Evolutionary conservation across 208 protist species (phyloP), one percentile per base, ranked within the genome.

Genomic region (Lotmaria passim): DNA sequence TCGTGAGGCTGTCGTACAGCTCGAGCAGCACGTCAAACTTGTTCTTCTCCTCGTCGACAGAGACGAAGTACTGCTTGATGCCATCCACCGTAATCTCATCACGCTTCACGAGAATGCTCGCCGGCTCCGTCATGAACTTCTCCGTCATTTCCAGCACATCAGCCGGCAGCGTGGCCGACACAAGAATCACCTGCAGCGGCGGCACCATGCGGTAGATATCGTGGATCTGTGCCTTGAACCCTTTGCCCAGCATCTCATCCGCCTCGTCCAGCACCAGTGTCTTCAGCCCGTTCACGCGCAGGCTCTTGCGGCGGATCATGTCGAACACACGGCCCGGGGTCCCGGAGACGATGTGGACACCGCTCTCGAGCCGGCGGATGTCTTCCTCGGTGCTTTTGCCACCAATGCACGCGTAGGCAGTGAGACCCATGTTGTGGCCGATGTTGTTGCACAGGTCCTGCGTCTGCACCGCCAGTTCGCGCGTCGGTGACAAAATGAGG

Each of bases 1-100:
- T 99, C 4, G 96, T 99, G 4, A 99, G 83, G 7, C 89, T 98
- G 41, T 99, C 98, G 80, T 99, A 99, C 21, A 99, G 82, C 80
- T 99, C 99, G 59, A 97, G 97, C 11, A 99, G 88, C 7, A 98
- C 99, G 33, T 99, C 98, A 66, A 99, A 99, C 82, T 99, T 99
- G 89, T 98, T 98, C 52, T 99, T 97, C 79, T 99, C 98, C 64
- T 98, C 90, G 52, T 99, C 96, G 14, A 99, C 98, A 0, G 96
- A 81, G 11, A 99, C 94, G 86, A 98, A 99, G 79, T 99, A 99
- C 80, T 99, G 99, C 66, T 88, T 92, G 57, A 99, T 99, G 26
- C 84, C 94, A 69, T 99, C 98, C 12, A 99, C 96, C 1, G 98
- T 99, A n/a, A 99, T 91, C 67, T 99, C 98, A 71, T 99, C 98